Evolutionary conservation across 371 early-diverging fungal genomes (phyloP).

Genomic region (Fennellomyces sp.): DNA sequence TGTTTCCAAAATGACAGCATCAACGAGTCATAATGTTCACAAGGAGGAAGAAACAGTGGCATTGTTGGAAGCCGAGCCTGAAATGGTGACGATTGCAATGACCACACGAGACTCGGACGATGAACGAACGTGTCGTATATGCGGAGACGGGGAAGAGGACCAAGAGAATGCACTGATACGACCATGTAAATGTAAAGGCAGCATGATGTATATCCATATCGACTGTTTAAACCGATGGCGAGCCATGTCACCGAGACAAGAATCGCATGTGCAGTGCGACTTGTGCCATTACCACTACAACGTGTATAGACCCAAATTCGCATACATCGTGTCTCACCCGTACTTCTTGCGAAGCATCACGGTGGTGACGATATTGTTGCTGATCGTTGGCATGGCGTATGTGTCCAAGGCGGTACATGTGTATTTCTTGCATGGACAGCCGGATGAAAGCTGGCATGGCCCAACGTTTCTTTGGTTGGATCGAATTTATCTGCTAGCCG

Average conservation of each 20-base stretch:
- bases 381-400: constrained; percentile 14
- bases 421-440: constrained; percentile 8
- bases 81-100: background rate
- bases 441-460: constrained; percentile 22
- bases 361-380: constrained; percentile 7
- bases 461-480: constrained; percentile 23
- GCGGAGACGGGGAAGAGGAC: constrained; percentile 20
- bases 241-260: constrained; percentile 23
- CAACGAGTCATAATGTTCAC: too few relatives aligned
- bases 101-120: background rate
- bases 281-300: constrained; percentile 30
- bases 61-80: background rate
- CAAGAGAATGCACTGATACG: constrained; percentile 29
- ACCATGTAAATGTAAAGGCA: constrained; percentile 34
- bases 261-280: constrained; percentile 28
- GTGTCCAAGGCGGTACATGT: constrained; percentile 20
- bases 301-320: constrained; percentile 25
- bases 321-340: constrained; percentile 14
- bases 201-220: constrained; percentile 31
- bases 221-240: constrained; percentile 38
- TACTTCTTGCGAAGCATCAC: constrained; percentile 20
- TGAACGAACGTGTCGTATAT: constrained; percentile 18
- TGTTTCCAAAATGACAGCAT: too few relatives aligned
- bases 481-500: constrained; percentile 24
- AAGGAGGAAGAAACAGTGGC: background rate